Base-by-base conservation (phyloP, 2,329 filamentous ascomycete genomes). In the Ophiosphaerella herpotricha region DNA sequence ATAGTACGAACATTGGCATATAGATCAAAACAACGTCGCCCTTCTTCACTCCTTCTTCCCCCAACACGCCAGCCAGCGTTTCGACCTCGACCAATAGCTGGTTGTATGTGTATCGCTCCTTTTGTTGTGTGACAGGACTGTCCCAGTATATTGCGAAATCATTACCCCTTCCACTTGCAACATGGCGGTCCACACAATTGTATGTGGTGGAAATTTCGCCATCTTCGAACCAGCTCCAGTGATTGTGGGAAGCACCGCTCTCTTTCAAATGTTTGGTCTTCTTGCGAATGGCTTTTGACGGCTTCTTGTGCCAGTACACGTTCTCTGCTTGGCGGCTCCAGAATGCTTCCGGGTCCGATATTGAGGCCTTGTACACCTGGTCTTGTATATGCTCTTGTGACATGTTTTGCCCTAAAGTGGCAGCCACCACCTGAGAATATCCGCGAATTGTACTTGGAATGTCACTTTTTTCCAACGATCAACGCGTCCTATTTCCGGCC, bases 21-120 rank as follows among this genome's bases (percentile, higher is more conserved):
- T 97, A 97, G 24, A 97, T 83, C 56, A 97, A 81, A 5, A 97
- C 90, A 1, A 94, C 88, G 76, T 97, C 90, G 1, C 92, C 91
- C 72, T 84, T 90, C 59, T 80, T 80, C 5, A 97, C 88, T 0
- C 91, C 91, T 63, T 93, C 86, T 70, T 94, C 89, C 47, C 87
- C 78, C 64, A 97, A 74, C 2, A 91, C 91, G 0, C 89, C 91
- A 0, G 92, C 91, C 43, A 95, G 82, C 5, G 85, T 82, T 71
- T 93, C 87, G 1, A 97, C 90, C 68, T 96, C 90, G 7, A 85
- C 79, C 23, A 94, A 82, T 39, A 97, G 76, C 72, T 89, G 79
- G 4, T 75, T 75, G 68, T 97, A 97, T 1, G 87, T 93, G 62
- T 87, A 85, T 46, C 80, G 84, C 72, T 87, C 81, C 71, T 91